Conservation (phyloP, 176 grass and related monocot genomes). For the Aegilops bicornis region DNA sequence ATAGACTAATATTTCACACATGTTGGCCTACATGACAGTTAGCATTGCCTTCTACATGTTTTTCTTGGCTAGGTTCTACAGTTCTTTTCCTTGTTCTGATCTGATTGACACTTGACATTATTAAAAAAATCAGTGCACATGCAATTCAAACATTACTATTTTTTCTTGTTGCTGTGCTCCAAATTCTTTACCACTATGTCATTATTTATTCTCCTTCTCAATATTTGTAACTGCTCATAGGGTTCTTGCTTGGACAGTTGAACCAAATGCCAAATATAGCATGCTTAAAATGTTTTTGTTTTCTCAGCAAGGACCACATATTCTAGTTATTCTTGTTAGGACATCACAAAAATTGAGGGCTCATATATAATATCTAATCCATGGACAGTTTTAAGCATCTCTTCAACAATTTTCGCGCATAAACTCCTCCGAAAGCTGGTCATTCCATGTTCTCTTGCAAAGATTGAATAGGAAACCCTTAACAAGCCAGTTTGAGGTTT, state of each 20-base stretch:
- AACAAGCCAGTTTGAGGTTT: background rate
- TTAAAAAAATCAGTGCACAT: conserved; percentile 4
- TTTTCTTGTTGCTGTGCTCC: background rate
- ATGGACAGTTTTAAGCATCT: background rate
- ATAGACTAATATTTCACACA: background rate
- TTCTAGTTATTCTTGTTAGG: background rate
- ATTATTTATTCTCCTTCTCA: background rate
- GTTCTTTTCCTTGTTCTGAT: background rate
- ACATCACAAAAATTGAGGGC: background rate
- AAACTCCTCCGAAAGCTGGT: conserved; percentile 1
- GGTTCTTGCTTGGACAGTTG: background rate
- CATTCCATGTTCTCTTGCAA: background rate
- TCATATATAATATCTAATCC: background rate
- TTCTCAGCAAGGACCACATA: conserved; percentile 20
- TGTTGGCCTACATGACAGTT: background rate
- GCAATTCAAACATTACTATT: background rate
- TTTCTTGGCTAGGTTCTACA: background rate
- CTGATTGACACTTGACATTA: background rate
- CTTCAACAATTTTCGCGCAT: background rate
- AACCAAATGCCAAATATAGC: background rate
- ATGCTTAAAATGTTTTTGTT: background rate
- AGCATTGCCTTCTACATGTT: background rate
- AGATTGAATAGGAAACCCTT: background rate
- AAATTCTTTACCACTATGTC: background rate
- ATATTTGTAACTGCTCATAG: background rate